Evolutionary conservation across 2,329 filamentous ascomycete genomes (phyloP), one percentile per base, ranked within the genome.

Genomic region (Aspergillus pseudoterreus): DNA sequence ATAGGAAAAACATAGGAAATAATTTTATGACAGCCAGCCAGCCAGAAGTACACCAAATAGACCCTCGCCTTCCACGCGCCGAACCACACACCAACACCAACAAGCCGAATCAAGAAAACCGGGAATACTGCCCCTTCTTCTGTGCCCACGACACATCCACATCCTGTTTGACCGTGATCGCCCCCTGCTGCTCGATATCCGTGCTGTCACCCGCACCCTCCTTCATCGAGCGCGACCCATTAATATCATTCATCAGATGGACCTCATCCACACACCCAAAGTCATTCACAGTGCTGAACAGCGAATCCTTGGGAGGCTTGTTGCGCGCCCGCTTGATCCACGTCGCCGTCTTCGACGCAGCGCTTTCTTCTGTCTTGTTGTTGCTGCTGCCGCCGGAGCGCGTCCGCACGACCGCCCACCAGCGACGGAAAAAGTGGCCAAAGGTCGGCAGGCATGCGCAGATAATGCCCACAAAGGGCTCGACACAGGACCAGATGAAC

Each of bases 401-500:
- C n/a, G 39, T 42, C 19, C 19, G n/a, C 39, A 42, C 39, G 6
- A 17, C 39, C 1, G 45, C 32, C 45, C 45, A 47, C 35, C 45
- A 47, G 8, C 45, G 45, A 3, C 45, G 45, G 45, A 48, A 42
- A 10, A 48, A 17, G 2, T 38, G 45, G 2, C 22, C 17, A 11
- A 48, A 17, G 1, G 36, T 48, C 12, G 45, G 45, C n/a, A 48
- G 35, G 24, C 45, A 48, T 1, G 45, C 45, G 12, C 45, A 48
- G 36, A 48, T 39, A 9, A 48, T 48, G 0, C 45, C 45, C 5
- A 48, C 39, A 4, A 30, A 48, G 11, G 45, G 45, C n/a, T 48
- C 45, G 14, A 48, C 45, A 22, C 45, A 42, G 1, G 45, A 48
- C 45, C 45, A 48, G 22, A 48, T 30, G 24, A 48, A 48, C 10